Conservation (phyloP, 1,284 basidiomycete genomes). For the Marasmius tenuissimus region DNA sequence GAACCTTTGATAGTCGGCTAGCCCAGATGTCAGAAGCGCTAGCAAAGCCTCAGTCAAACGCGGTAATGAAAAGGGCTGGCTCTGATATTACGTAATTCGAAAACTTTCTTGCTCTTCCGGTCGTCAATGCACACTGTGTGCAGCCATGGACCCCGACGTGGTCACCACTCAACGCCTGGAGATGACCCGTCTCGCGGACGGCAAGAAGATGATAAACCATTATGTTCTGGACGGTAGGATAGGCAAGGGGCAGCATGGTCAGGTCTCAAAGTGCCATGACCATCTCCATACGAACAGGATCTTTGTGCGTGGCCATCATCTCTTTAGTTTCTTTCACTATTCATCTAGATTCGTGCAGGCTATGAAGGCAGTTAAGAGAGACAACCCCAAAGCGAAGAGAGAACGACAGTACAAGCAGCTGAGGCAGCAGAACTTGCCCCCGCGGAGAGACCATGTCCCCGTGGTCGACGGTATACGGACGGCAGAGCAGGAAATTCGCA, state of each 20-base stretch:
- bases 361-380: slow-evolving; percentile 74
- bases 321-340: background rate
- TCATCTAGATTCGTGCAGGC: slow-evolving; percentile 47
- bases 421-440: slow-evolving; percentile 49
- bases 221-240: slow-evolving; percentile 71
- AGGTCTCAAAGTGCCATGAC: slow-evolving; percentile 70
- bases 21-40: too few relatives aligned
- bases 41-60: background rate
- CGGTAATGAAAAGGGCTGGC: background rate
- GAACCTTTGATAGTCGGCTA: too few relatives aligned
- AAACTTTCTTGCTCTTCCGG: slow-evolving; percentile 15
- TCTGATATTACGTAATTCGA: background rate
- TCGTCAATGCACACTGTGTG: slow-evolving; percentile 39
- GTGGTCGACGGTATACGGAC: slow-evolving; percentile 64
- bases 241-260: slow-evolving; percentile 81
- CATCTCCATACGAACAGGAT: slow-evolving; percentile 41
- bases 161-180: slow-evolving; percentile 60
- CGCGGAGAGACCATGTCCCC: slow-evolving; percentile 49
- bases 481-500: slow-evolving; percentile 79
- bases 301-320: slow-evolving; percentile 20
- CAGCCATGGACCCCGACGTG: slow-evolving; percentile 34
- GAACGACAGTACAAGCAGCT: slow-evolving; percentile 57
- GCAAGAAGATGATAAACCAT: slow-evolving; percentile 70
- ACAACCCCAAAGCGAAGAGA: slow-evolving; percentile 14
- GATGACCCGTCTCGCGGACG: slow-evolving; percentile 32